A percentile compares a stretch with the other conserved stretches of the same genome.
Conservation (phyloP, 2,329 filamentous ascomycete genomes). For the Xylariaceae sp. region DNA sequence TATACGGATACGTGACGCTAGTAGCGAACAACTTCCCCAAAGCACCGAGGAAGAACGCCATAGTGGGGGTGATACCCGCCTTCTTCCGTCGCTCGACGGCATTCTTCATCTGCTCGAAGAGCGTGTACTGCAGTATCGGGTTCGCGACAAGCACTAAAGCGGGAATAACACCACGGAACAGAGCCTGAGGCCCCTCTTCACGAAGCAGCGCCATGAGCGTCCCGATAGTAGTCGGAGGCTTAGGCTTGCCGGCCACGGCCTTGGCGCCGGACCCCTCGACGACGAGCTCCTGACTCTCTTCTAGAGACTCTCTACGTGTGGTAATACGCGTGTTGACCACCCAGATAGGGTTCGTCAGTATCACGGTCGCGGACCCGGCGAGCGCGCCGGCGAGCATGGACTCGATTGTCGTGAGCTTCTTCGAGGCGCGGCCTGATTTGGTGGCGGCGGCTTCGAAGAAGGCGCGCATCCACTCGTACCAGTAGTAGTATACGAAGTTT, state of each 20-base stretch:
- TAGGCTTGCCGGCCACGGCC: slow-evolving; percentile 35
- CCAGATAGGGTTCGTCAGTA: slow-evolving; percentile 99
- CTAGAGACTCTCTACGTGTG: slow-evolving; percentile 64
- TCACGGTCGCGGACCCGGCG: slow-evolving; percentile 88
- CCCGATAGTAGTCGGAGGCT: slow-evolving; percentile 69
- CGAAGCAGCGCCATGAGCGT: slow-evolving; percentile 78
- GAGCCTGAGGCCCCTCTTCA: slow-evolving; percentile 78
- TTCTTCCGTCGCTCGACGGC: slow-evolving; percentile 62
- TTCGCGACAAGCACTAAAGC: slow-evolving; percentile 95
- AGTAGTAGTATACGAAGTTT: slow-evolving; percentile 99
- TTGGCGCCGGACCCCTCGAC: slow-evolving; percentile 38
- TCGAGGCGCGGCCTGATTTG: slow-evolving; percentile 68
- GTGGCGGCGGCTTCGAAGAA: slow-evolving; percentile 79
- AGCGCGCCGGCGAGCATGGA: slow-evolving; percentile 94
- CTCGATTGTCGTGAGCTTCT: slow-evolving; percentile 86
- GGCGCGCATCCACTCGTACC: slow-evolving; percentile 95
- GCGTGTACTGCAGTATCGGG: slow-evolving; percentile 96
- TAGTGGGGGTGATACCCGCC: slow-evolving; percentile 73
- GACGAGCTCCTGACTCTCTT: slow-evolving; percentile 35
- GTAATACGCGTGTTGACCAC: slow-evolving; percentile 99
- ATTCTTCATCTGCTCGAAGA: slow-evolving; percentile 98
- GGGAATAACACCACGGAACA: slow-evolving; percentile 90
- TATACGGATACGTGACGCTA: slow-evolving; percentile 93
- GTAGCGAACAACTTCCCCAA: slow-evolving; percentile 94
- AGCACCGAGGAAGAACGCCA: slow-evolving; percentile 89